phyloP scores from a whole-genome alignment of 2,329 filamentous ascomycete species.

The Microcera coccophila region DNA sequence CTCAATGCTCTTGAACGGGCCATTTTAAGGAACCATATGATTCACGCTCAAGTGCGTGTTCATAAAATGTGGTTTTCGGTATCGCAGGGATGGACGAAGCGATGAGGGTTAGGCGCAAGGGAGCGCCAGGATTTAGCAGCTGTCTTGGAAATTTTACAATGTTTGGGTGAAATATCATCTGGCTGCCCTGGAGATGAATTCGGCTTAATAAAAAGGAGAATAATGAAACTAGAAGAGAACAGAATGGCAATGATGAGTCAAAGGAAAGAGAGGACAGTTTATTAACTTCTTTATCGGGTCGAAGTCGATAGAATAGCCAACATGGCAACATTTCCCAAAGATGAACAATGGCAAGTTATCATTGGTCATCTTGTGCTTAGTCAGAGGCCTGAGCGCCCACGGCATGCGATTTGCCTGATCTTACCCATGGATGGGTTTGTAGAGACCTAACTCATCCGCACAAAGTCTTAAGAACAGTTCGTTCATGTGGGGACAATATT shows the following conservation, averaged over 20 bases:
- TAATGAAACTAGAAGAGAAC: slow-evolving; percentile 5
- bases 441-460: too few relatives aligned
- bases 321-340: slow-evolving; percentile 21
- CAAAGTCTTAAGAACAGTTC: too few relatives aligned
- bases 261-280: slow-evolving; percentile 24
- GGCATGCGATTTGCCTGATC: too few relatives aligned
- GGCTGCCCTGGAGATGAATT: background rate
- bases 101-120: background rate
- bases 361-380: slow-evolving; percentile 21
- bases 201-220: slow-evolving; percentile 1
- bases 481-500: too few relatives aligned
- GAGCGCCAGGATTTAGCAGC: slow-evolving; percentile 3
- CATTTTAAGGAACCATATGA: too few relatives aligned
- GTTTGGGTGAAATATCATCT: slow-evolving; percentile 3
- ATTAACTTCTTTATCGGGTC: slow-evolving; percentile 11
- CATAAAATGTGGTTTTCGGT: background rate
- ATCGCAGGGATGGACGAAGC: too few relatives aligned
- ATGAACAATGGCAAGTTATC: slow-evolving; percentile 17
- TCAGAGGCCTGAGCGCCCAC: too few relatives aligned
- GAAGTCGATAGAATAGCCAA: slow-evolving; percentile 30
- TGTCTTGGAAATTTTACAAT: background rate
- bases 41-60: too few relatives aligned
- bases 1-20: slow-evolving; percentile 23
- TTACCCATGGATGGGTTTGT: too few relatives aligned
- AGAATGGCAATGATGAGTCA: slow-evolving; percentile 19